Percentiles rank a stretch among this genome's conserved stretches.
phyloP scores from a whole-genome alignment of 805 yeast species.

The Teunomyces barrocoloradensis region DNA sequence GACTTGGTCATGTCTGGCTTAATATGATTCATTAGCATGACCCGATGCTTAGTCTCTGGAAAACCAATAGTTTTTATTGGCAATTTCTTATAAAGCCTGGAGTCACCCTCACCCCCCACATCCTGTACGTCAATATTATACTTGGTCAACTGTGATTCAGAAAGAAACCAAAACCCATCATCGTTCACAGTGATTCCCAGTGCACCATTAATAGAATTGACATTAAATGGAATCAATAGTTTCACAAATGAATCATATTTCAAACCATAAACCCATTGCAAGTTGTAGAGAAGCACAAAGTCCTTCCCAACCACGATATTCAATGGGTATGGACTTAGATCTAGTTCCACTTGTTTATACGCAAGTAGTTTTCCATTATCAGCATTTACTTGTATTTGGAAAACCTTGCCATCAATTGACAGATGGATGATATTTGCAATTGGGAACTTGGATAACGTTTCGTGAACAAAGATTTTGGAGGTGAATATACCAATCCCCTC shows the following conservation, averaged over 20 bases:
- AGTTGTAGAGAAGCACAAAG: background rate
- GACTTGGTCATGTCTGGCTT: background rate
- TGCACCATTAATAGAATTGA: background rate
- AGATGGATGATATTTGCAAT: conserved; percentile 4
- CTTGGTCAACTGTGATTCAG: background rate
- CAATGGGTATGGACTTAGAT: conserved; percentile 1
- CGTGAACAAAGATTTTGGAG: background rate
- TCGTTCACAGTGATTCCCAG: background rate
- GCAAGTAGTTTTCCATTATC: background rate
- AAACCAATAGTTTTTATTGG: background rate
- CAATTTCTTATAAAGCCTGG: background rate
- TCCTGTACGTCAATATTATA: background rate
- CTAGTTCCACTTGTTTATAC: background rate
- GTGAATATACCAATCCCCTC: background rate
- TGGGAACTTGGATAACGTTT: background rate
- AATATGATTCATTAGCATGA: background rate
- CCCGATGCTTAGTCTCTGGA: background rate
- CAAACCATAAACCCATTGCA: background rate
- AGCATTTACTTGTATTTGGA: conserved; percentile 2
- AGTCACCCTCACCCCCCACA: too few relatives aligned
- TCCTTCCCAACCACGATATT: background rate
- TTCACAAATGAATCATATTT: background rate
- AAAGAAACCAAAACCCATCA: background rate
- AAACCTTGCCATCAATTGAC: conserved; percentile 5
- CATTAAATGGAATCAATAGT: background rate